Evolutionary conservation across 495 filamentous ascomycete species (phyloP).

Genomic region (Lophium mytilinum): DNA sequence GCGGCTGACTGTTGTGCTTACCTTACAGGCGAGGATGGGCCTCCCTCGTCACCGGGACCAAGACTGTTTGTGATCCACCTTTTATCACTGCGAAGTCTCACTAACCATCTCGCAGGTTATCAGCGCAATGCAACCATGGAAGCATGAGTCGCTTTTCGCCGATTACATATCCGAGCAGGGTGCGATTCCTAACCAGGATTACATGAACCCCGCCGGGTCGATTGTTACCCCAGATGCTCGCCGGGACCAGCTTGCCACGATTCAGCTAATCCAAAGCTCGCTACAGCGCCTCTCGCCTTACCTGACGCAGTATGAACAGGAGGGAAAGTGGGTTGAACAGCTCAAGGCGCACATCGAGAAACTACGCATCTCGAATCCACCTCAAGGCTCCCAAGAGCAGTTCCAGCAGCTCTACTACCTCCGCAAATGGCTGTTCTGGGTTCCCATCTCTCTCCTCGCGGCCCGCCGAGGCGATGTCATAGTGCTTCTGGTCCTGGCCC

Average conservation of each 20-base stretch:
- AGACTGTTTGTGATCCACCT: constrained; percentile 52
- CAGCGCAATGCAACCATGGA: constrained; percentile 88
- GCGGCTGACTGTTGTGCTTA: constrained; percentile 34
- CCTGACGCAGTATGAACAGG: constrained; percentile 63
- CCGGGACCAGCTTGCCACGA: constrained; percentile 61
- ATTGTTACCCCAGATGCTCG: constrained; percentile 46
- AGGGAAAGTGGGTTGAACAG: constrained; percentile 66
- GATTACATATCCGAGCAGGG: constrained; percentile 73
- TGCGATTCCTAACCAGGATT: constrained; percentile 47
- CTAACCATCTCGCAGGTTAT: constrained; percentile 58
- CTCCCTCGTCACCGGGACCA: constrained; percentile 84
- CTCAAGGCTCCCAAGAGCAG: constrained; percentile 65
- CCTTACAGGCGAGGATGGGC: constrained; percentile 74
- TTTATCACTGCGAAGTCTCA: background rate
- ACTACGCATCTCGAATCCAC: constrained; percentile 65
- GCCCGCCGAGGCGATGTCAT: constrained; percentile 50
- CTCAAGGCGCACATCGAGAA: constrained; percentile 73
- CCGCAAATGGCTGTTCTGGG: constrained; percentile 90
- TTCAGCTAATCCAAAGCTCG: constrained; percentile 56
- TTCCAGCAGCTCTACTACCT: constrained; percentile 82
- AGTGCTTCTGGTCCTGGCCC: constrained; percentile 72
- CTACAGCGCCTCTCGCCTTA: constrained; percentile 64
- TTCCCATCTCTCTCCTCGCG: constrained; percentile 64
- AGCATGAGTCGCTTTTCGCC: constrained; percentile 75
- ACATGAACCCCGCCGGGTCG: constrained; percentile 49